Conservation (phyloP, 495 filamentous ascomycete genomes). For the Penicillium odoratum region DNA sequence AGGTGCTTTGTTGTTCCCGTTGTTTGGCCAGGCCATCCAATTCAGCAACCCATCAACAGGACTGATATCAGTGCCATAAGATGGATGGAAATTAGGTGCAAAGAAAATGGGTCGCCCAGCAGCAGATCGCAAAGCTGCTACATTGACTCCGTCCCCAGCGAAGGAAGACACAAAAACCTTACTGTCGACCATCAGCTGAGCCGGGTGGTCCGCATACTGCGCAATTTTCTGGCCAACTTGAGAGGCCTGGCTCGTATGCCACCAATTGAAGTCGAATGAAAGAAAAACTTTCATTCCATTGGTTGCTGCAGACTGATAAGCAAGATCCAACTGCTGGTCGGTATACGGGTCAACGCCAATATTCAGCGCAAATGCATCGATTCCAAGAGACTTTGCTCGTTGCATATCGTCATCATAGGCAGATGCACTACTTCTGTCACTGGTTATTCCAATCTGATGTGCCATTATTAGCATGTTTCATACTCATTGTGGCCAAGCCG, state of each 20-base stretch:
- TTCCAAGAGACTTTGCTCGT: constrained; percentile 52
- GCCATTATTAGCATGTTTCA: neutral
- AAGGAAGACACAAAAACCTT: constrained; percentile 59
- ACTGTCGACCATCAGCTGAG: constrained; percentile 55
- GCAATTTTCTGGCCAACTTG: constrained; percentile 49
- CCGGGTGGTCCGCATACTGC: constrained; percentile 46
- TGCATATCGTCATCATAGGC: constrained; percentile 61
- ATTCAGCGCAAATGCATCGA: constrained; percentile 63
- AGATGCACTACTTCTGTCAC: constrained; percentile 45
- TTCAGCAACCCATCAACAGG: constrained; percentile 54
- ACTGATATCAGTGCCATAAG: constrained; percentile 30
- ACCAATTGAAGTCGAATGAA: constrained; percentile 63
- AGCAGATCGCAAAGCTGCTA: constrained; percentile 41
- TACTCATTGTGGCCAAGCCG: neutral
- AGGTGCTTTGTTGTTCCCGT: constrained; percentile 57
- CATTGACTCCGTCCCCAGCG: constrained; percentile 51
- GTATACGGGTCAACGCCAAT: constrained; percentile 55
- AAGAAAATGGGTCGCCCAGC: constrained; percentile 53
- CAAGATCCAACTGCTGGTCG: constrained; percentile 52
- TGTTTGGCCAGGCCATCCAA: constrained; percentile 60
- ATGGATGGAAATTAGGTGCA: constrained; percentile 56
- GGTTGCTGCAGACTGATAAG: constrained; percentile 56
- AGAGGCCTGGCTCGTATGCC: constrained; percentile 39
- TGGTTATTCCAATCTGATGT: constrained; percentile 53
- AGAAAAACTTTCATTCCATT: constrained; percentile 62